Percentiles rank a stretch among this genome's conserved stretches.
Evolutionary conservation across 371 early-diverging fungal species (phyloP).

Genomic region (Apophysomyces elegans): DNA sequence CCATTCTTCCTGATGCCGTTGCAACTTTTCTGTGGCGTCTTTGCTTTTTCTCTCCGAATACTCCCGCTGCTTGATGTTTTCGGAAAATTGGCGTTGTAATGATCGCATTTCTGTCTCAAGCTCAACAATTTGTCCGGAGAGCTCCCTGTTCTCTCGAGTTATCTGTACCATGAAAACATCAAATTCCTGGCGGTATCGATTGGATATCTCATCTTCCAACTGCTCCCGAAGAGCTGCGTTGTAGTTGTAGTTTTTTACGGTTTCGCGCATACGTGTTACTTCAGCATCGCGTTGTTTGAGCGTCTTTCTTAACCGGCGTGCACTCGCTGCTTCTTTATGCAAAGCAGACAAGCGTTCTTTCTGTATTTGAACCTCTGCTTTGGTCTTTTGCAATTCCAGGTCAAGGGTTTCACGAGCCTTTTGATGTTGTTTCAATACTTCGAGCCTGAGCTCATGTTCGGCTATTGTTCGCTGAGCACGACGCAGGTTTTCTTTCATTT

Average conservation of each 20-base stretch:
- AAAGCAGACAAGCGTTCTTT: too few species aligned
- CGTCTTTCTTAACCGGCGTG: too few species aligned
- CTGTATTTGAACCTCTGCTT: too few species aligned
- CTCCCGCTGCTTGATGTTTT: background rate
- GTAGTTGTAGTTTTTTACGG: background rate
- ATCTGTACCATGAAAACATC: slow-evolving; percentile 17
- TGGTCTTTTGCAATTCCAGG: too few species aligned
- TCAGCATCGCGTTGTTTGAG: background rate
- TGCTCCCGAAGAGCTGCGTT: background rate
- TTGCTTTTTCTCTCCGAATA: background rate
- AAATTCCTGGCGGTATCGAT: slow-evolving; percentile 14
- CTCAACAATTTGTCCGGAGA: slow-evolving; percentile 22
- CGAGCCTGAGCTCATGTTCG: background rate
- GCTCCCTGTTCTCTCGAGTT: slow-evolving; percentile 21
- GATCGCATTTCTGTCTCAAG: slow-evolving; percentile 23
- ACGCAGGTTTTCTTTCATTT: background rate
- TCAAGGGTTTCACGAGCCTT: background rate
- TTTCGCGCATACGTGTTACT: background rate
- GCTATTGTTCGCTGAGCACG: background rate
- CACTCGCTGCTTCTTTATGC: too few species aligned
- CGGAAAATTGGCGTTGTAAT: background rate
- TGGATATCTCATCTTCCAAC: background rate
- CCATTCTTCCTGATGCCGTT: background rate
- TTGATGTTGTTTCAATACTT: background rate
- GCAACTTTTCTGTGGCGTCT: background rate